Conservation (phyloP, 169 alveolate species). For the Plasmodium reichenowi region DNA sequence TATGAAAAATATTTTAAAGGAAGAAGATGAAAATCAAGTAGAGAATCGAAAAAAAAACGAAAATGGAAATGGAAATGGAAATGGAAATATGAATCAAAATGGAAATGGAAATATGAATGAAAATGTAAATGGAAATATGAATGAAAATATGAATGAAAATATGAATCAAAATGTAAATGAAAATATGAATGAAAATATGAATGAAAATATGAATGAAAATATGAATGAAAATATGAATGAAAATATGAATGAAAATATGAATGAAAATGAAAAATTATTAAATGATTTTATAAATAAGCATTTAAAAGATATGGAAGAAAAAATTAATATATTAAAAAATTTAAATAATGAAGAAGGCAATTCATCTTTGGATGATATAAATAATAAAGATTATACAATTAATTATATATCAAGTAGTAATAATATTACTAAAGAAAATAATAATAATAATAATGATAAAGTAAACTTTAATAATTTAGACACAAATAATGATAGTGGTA, state of each 20-base stretch:
- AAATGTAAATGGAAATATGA: not conserved
- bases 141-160: not conserved
- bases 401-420: not conserved
- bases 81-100: too few species aligned
- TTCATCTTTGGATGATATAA: not conserved
- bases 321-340: constrained; percentile 10
- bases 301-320: constrained; percentile 55
- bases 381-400: not conserved
- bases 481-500: constrained; percentile 2
- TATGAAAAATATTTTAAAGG: not conserved
- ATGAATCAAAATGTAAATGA: not conserved
- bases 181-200: too few species aligned
- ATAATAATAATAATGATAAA: not conserved
- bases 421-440: not conserved
- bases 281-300: constrained; percentile 30
- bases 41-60: too few species aligned
- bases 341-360: constrained; percentile 3
- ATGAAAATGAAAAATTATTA: constrained; percentile 11
- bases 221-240: not conserved
- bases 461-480: not conserved
- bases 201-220: too few species aligned
- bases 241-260: not conserved
- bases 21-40: not conserved
- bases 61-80: too few species aligned
- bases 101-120: not conserved